Base-by-base conservation (phyloP, 2,329 filamentous ascomycete species). In the Blastomyces gilchristii region DNA sequence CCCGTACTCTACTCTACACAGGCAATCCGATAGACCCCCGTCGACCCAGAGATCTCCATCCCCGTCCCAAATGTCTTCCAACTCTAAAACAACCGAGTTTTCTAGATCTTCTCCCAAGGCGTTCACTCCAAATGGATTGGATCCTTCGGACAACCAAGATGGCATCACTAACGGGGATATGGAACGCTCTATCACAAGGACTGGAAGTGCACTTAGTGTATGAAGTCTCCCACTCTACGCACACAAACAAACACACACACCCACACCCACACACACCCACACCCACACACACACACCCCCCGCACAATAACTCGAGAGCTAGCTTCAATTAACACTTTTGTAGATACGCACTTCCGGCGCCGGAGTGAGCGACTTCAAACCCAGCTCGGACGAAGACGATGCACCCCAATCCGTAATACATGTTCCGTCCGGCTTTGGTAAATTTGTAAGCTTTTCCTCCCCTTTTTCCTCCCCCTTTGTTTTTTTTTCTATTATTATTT, bases 351-450 rank as follows among this genome's bases (percentile, higher is more conserved):
- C 71, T 31, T 63, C 65, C 28, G 68, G 66, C 56, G 62, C 65
- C 47, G 58, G 61, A 62, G 63, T 63, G 8, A 62, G 61, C n/a
- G 66, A 63, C 25, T 65, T 63, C 31, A 65, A 63, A 61, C 49
- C 65, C 59, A 77, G 78, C 61, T 82, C 83, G 31, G 86, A 86
- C 65, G 90, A 96, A 67, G 90, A 92, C 62, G 76, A 77, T 60
- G 72, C 76, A 68, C 87, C 91, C 31, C 83, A 90, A 61, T 97
- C 92, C 0, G 92, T 96, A 62, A 96, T 97, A 68, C 92, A 96
- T 79, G 90, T 90, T 18, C 91, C 92, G 0, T 82, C 90, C 67
- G 90, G 88, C 65, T 97, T 94, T 75, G 83, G 85, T 63, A 84
- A 84, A 68, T 96, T 94, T 83, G 90, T 94, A 74, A 72, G 83